Evolutionary conservation across 177 flowering plant genomes (phyloP).

Genomic region (Tripterygium wilfordii): DNA sequence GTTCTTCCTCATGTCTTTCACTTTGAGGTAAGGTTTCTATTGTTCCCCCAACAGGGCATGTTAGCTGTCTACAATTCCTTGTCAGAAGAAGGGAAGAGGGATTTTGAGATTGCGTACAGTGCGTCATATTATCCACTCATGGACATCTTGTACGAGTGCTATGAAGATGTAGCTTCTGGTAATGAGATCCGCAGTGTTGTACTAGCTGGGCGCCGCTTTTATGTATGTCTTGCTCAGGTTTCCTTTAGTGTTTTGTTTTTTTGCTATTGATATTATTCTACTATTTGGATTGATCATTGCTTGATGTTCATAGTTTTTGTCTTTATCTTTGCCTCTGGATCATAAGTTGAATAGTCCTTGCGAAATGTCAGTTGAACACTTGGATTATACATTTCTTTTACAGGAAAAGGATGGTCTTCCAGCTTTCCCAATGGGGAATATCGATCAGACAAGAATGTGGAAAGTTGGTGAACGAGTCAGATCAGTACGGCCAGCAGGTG

Average conservation of each 20-base stretch:
- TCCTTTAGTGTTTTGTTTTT: too few relatives aligned
- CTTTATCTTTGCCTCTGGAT: too few relatives aligned
- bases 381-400: too few relatives aligned
- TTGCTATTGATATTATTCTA: too few relatives aligned
- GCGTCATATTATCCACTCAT: constrained; percentile 93
- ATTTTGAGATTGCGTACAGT: constrained; percentile 85
- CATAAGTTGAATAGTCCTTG: too few relatives aligned
- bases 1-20: too few relatives aligned
- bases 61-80: constrained; percentile 74
- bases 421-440: constrained; percentile 89
- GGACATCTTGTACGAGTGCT: constrained; percentile 91
- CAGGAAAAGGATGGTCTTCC: constrained; percentile 91
- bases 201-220: constrained; percentile 92
- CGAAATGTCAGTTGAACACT: too few relatives aligned
- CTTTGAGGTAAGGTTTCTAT: too few relatives aligned
- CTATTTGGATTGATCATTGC: too few relatives aligned
- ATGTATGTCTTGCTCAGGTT: too few relatives aligned
- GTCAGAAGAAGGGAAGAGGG: constrained; percentile 68
- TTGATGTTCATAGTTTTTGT: too few relatives aligned
- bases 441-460: constrained; percentile 95
- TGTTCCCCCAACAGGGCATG: constrained; percentile 67
- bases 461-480: constrained; percentile 82
- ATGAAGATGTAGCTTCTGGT: constrained; percentile 94
- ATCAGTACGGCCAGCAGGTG: constrained; percentile 63
- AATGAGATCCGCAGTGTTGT: constrained; percentile 94